A percentile compares a stretch with the other conserved stretches of the same genome.
Evolutionary conservation across 805 yeast genomes (phyloP).

Genomic region (Suhomyces xylopsoci): DNA sequence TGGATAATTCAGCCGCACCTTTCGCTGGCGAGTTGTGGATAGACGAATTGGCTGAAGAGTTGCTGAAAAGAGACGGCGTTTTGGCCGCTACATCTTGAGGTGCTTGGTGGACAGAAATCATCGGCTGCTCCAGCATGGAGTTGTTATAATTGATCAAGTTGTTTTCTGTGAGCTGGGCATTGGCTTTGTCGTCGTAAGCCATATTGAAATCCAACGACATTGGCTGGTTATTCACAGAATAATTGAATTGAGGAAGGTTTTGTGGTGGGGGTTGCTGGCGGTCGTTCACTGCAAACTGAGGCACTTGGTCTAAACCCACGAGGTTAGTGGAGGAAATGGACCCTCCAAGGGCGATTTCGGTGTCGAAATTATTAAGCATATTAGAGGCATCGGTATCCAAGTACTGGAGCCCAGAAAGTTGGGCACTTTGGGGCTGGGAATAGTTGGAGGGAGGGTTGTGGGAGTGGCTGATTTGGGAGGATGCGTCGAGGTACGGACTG

Average conservation of each 20-base stretch:
- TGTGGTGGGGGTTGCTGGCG: not conserved
- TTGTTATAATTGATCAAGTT: constrained; percentile 18
- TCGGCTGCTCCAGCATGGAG: constrained; percentile 8
- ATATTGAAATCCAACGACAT: constrained; percentile 6
- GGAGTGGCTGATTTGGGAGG: constrained; percentile 27
- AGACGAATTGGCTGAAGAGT: constrained; percentile 41
- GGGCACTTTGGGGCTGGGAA: not conserved
- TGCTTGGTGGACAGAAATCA: constrained; percentile 22
- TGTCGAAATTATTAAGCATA: constrained; percentile 22
- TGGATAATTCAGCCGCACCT: constrained; percentile 13
- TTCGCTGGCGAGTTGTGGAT: constrained; percentile 31
- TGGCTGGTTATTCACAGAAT: constrained; percentile 10
- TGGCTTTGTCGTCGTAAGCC: not conserved
- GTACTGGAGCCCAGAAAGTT: constrained; percentile 4
- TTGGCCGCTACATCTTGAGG: constrained; percentile 40
- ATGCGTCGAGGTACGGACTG: constrained; percentile 36
- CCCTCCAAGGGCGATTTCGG: constrained; percentile 38
- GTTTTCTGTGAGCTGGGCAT: constrained; percentile 11
- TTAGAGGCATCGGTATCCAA: constrained; percentile 5
- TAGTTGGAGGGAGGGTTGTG: constrained; percentile 4
- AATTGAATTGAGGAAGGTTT: constrained; percentile 12
- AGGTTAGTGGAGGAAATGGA: constrained; percentile 37
- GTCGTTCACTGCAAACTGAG: not conserved
- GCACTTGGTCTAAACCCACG: constrained; percentile 8
- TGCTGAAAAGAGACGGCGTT: constrained; percentile 57